These are phyloP conservation scores for Trifolium dubium DNA, from an alignment of 306 rosid genomes.

Conservation along the genomic window DNA sequence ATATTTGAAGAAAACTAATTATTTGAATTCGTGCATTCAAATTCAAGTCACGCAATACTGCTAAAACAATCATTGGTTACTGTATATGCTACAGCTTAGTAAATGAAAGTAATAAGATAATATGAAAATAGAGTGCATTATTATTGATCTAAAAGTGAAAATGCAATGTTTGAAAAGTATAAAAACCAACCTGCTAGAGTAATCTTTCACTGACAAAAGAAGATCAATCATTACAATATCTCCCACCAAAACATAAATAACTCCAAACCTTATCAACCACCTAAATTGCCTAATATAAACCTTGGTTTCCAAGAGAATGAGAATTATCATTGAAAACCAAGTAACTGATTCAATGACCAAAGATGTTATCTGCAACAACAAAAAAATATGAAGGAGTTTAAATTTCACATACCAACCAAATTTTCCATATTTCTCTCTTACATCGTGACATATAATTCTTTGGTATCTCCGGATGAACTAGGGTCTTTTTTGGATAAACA, in stretches of 20 bases:
- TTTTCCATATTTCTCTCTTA: constrained; percentile 6
- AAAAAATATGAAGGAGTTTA: neutral
- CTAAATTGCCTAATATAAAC: constrained; percentile 70
- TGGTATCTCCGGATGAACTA: neutral
- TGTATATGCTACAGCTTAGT: neutral
- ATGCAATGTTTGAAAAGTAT: constrained; percentile 8
- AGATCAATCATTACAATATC: constrained; percentile 74
- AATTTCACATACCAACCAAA: constrained; percentile 24
- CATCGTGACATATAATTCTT: constrained; percentile 21
- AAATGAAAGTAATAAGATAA: no score
- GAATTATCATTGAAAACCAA: constrained; percentile 71
- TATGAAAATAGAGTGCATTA: no score
- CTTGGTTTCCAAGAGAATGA: constrained; percentile 68
- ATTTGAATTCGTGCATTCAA: no score
- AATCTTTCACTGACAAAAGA: constrained; percentile 60
- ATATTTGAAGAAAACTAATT: no score
- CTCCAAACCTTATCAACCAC: constrained; percentile 82
- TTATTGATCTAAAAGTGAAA: constrained; percentile 6
- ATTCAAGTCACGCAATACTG: no score
- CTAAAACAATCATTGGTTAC: constrained; percentile 14
- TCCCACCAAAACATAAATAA: constrained; percentile 75
- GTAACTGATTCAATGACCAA: constrained; percentile 61
- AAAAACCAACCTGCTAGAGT: constrained; percentile 61
- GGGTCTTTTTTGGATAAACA: no score
- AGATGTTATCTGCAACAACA: constrained; percentile 52